Evolutionary conservation across 345 rosid species (phyloP).

Genomic region (Corymbia maculata): DNA sequence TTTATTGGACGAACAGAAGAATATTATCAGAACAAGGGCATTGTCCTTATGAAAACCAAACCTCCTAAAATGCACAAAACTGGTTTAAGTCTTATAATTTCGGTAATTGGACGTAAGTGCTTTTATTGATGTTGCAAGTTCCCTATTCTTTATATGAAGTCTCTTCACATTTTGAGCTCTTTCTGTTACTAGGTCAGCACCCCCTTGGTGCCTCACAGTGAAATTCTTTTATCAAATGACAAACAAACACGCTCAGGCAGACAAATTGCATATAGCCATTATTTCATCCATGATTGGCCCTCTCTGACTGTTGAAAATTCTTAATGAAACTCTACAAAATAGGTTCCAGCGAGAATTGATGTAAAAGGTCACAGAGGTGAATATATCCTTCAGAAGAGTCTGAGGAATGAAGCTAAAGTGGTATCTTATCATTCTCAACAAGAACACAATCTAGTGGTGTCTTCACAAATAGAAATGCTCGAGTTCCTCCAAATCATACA

Average conservation of each 20-base stretch:
- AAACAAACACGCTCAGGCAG: not conserved
- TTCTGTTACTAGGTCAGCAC: not conserved
- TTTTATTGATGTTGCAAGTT: not conserved
- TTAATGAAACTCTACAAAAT: not conserved
- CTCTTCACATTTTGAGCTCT: not conserved
- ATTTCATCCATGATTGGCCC: not conserved
- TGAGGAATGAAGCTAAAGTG: not conserved
- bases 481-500: not conserved
- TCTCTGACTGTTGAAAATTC: not conserved
- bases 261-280: not conserved
- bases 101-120: not conserved
- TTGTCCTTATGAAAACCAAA: not conserved
- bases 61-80: not conserved
- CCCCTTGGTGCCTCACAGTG: not conserved
- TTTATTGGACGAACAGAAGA: not conserved
- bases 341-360: not conserved
- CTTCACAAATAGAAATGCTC: not conserved
- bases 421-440: not conserved
- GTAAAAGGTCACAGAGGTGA: not conserved
- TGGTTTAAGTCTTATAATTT: not conserved
- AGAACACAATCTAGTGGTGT: not conserved
- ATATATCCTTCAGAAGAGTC: not conserved
- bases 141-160: no score
- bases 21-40: not conserved
- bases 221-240: not conserved